Base-by-base conservation (phyloP, 2,329 filamentous ascomycete species). In the Ascochyta clinopodiicola region DNA sequence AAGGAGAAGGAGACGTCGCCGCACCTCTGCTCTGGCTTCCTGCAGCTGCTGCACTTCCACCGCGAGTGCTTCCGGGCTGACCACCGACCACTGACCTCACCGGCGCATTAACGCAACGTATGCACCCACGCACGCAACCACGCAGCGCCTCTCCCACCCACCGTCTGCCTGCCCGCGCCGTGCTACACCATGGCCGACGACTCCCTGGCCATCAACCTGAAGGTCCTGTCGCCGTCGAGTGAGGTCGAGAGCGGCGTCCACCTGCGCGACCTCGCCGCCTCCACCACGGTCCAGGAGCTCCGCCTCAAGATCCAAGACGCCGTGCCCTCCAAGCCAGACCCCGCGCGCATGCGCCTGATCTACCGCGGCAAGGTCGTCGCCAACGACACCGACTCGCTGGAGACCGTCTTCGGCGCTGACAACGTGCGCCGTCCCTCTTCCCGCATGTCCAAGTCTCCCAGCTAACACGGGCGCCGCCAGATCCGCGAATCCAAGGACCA, bases 351-450 rank as follows among this genome's bases (percentile, higher is more conserved):
- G 73, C 78, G 84, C 38, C 69, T 88, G 54, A 86, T 88, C 19
- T 86, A 86, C 62, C 75, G 79, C 44, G 86, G 86, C 19, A 78
- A 81, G 51, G 79, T 81, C 25, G 76, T 87, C 6, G 67, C 78
- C 6, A 77, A 82, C 59, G 78, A 83, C 55, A 72, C 75, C 21
- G 78, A 79, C 34, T 81, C 77, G 0, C 70, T 88, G 51, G 71
- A 73, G 27, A 75, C 78, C 32, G 75, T 85, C 4, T 77, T 88
- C 57, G 81, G 82, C 36, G 72, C 78, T 15, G 75, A 80, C 29
- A 76, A 80, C 59, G 83, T 85, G 67, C 67, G 81, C 62, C 6
- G 21, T 21, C 9, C 8, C 52, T 35, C 52, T 10, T 24, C 22
- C 15, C 25, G n/a, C 9, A 7, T 12, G n/a, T 36, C 12, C 37